Conservation (phyloP, 257 asterid genomes). For the Salvia miltiorrhiza region DNA sequence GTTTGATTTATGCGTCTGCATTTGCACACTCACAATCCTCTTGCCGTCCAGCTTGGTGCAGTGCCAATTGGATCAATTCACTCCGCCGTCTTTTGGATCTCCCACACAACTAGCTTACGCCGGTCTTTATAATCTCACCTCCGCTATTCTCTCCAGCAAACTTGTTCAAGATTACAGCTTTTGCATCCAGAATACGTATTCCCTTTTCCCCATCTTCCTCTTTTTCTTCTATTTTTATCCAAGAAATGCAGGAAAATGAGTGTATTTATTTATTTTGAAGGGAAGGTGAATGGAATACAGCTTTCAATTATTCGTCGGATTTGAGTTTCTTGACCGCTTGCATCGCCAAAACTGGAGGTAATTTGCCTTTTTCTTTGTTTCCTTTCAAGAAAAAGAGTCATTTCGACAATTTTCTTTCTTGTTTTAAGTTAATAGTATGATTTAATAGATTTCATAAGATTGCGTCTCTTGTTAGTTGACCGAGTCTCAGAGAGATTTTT, state of each 20-base stretch:
- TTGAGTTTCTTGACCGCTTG: slow-evolving; percentile 63
- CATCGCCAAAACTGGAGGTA: slow-evolving; percentile 55
- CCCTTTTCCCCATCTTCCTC: neutral
- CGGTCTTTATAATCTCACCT: slow-evolving; percentile 52
- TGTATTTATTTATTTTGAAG: slow-evolving; percentile 27
- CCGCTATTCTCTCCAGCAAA: slow-evolving; percentile 36
- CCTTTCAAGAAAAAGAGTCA: neutral
- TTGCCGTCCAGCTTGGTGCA: slow-evolving; percentile 31
- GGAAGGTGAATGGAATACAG: slow-evolving; percentile 66
- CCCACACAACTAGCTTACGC: slow-evolving; percentile 36
- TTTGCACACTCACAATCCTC: neutral
- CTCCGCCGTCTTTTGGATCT: slow-evolving; percentile 27
- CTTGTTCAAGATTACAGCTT: slow-evolving; percentile 51
- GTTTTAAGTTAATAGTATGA: no score
- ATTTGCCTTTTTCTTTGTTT: neutral
- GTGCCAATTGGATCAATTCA: slow-evolving; percentile 34
- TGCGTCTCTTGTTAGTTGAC: slow-evolving; percentile 13
- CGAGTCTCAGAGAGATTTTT: neutral
- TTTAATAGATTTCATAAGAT: slow-evolving; percentile 1
- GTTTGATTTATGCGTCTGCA: slow-evolving; percentile 12
- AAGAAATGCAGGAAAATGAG: neutral
- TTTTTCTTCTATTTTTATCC: neutral
- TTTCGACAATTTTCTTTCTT: neutral
- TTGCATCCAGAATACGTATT: slow-evolving; percentile 63
- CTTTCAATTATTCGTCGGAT: slow-evolving; percentile 61